A percentile compares a stretch with the other conserved stretches of the same genome.
phyloP scores from a whole-genome alignment of 176 grass and related monocot genomes.

The Bothriochloa decipiens region DNA sequence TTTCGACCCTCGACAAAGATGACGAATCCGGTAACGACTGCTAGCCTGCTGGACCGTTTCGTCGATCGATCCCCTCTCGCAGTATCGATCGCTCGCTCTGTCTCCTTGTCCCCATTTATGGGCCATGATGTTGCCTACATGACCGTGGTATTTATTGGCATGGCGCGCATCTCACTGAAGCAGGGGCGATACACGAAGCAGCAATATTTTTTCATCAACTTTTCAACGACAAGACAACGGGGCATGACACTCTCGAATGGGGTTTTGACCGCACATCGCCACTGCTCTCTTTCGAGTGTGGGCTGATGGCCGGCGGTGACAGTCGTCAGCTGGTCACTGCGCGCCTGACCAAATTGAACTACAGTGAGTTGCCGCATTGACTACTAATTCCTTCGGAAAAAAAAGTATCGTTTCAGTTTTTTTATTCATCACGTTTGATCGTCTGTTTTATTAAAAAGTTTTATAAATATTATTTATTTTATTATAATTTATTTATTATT shows the following conservation, averaged over 20 bases:
- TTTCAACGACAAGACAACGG: slow-evolving; percentile 12
- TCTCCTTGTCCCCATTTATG: slow-evolving; percentile 43
- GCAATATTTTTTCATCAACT: no score
- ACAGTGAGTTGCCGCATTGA: neutral
- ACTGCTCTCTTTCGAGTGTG: neutral
- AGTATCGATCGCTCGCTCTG: neutral
- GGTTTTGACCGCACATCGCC: slow-evolving; percentile 30
- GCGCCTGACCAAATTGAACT: slow-evolving; percentile 22
- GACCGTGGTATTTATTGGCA: slow-evolving; percentile 35
- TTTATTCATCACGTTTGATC: no score
- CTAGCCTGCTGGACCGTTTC: neutral
- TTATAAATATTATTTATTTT: no score
- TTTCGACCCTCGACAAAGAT: no score
- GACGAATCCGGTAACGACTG: neutral
- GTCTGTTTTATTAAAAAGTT: no score
- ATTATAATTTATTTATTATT: no score
- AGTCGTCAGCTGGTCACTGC: neutral
- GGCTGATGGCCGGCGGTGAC: no score
- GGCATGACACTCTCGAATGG: slow-evolving; percentile 42
- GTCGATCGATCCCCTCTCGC: neutral
- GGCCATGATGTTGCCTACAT: slow-evolving; percentile 44
- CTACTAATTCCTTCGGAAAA: no score
- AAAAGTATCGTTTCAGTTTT: no score
- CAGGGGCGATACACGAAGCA: no score
- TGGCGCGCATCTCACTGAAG: slow-evolving; percentile 9